These are phyloP conservation scores for Fusarium sp. DNA, from an alignment of 2,329 filamentous ascomycete genomes.

Conservation along the genomic window DNA sequence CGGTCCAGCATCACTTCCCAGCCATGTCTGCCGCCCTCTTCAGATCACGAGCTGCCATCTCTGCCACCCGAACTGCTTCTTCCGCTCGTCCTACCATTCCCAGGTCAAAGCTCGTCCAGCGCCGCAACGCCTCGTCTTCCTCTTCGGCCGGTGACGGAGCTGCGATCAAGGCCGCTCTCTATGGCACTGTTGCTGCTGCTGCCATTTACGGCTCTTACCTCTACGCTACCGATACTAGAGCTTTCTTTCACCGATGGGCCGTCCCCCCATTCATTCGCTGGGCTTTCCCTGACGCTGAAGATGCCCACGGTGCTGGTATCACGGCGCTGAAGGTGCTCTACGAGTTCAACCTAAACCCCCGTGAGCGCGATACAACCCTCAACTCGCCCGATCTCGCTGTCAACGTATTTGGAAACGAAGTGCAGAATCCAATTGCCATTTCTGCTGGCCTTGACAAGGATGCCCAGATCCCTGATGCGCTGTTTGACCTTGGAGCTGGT, in stretches of 20 bases:
- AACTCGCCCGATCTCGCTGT: slow-evolving; percentile 52
- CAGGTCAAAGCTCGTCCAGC: slow-evolving; percentile 40
- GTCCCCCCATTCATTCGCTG: slow-evolving; percentile 75
- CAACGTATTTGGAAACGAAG: slow-evolving; percentile 78
- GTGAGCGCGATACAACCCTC: slow-evolving; percentile 75
- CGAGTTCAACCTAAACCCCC: slow-evolving; percentile 80
- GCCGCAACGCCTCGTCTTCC: slow-evolving; percentile 55
- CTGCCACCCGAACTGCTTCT: slow-evolving; percentile 35
- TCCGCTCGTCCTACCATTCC: slow-evolving; percentile 39
- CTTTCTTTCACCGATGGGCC: slow-evolving; percentile 76
- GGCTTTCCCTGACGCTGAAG: slow-evolving; percentile 82
- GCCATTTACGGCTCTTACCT: slow-evolving; percentile 67
- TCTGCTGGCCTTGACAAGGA: slow-evolving; percentile 97
- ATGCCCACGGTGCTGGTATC: slow-evolving; percentile 88
- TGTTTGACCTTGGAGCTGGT: slow-evolving; percentile 87
- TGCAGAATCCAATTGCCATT: slow-evolving; percentile 91
- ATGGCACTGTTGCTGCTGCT: slow-evolving; percentile 58
- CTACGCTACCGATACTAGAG: slow-evolving; percentile 81
- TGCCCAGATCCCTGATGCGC: slow-evolving; percentile 85
- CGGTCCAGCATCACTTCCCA: slow-evolving; percentile 46
- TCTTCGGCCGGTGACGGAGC: slow-evolving; percentile 50
- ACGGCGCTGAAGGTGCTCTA: slow-evolving; percentile 78
- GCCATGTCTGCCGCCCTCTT: slow-evolving; percentile 47
- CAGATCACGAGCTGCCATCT: slow-evolving; percentile 43
- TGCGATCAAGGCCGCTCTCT: slow-evolving; percentile 55